Percentiles rank a stretch among this genome's conserved stretches.
phyloP scores from a whole-genome alignment of 345 rosid species.

The Ceriops tagal region DNA sequence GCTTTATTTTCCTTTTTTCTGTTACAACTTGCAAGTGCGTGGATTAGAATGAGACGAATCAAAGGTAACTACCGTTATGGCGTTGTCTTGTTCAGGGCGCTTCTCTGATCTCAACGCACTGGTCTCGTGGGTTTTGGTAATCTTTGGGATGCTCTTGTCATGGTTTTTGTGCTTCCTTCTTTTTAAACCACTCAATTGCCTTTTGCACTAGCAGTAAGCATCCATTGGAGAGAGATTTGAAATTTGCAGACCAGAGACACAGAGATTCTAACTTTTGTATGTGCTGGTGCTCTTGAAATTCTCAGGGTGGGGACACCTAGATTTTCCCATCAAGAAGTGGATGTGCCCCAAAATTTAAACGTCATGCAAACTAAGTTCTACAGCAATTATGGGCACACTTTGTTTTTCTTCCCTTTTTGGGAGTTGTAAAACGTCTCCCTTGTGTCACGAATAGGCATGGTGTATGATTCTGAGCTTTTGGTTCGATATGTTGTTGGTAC shows the following conservation, averaged over 20 bases:
- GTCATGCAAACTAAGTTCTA: neutral
- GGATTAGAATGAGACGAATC: constrained; percentile 18
- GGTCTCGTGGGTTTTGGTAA: constrained; percentile 19
- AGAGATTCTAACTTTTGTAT: neutral
- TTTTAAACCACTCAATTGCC: neutral
- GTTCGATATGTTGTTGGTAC: constrained; percentile 17
- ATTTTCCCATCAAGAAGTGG: neutral
- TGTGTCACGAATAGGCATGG: too few relatives aligned
- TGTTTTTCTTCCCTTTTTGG: too few relatives aligned
- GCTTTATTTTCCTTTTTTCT: neutral
- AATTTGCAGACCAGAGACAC: neutral
- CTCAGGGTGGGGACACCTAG: neutral
- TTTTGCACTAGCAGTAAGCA: neutral
- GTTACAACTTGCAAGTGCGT: neutral
- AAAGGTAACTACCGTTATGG: neutral
- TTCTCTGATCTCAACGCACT: neutral
- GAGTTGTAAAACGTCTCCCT: too few relatives aligned
- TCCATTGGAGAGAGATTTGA: neutral
- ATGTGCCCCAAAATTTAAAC: constrained; percentile 23
- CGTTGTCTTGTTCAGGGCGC: constrained; percentile 13
- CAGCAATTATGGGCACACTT: too few relatives aligned
- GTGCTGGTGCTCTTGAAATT: neutral
- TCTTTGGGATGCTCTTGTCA: constrained; percentile 14
- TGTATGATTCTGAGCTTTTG: neutral
- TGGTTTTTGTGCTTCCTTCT: constrained; percentile 15